These are phyloP conservation scores for Neurospora sp. DNA, from an alignment of 495 filamentous ascomycete genomes.

Conservation along the genomic window DNA sequence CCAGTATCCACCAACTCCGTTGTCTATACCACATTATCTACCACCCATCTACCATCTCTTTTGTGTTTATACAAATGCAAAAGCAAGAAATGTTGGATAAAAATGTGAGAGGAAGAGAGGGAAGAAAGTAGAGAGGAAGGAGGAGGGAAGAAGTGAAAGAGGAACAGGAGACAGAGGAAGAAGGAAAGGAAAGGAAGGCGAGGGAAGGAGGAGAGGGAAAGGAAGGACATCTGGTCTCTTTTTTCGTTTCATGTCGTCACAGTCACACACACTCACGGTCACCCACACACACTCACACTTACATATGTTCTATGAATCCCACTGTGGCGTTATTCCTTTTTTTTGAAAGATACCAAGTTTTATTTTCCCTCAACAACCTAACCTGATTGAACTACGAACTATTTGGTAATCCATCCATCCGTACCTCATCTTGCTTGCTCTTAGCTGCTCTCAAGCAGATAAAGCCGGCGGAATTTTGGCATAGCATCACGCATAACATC, in stretches of 20 bases:
- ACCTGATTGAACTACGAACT: neutral
- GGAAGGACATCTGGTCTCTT: neutral
- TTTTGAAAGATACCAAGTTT: neutral
- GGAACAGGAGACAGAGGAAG: neutral
- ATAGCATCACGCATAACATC: neutral
- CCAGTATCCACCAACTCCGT: neutral
- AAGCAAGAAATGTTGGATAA: neutral
- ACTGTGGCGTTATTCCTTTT: neutral
- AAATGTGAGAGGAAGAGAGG: neutral
- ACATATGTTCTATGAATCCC: neutral
- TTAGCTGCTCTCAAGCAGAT: neutral
- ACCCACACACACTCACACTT: neutral
- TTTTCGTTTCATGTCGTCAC: neutral
- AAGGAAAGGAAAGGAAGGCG: neutral
- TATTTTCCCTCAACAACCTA: neutral
- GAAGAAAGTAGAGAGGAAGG: neutral
- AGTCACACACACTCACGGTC: neutral
- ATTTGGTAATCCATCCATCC: neutral
- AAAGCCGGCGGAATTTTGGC: neutral
- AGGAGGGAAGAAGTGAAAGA: neutral
- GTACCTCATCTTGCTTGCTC: neutral
- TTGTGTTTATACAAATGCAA: neutral
- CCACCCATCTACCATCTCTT: neutral
- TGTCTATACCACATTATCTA: neutral
- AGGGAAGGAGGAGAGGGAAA: neutral